A percentile compares a stretch with the other conserved stretches of the same genome.
These are phyloP conservation scores for Guyanaporus albipodus DNA, from an alignment of 768 basidiomycete species.

Conservation along the genomic window DNA sequence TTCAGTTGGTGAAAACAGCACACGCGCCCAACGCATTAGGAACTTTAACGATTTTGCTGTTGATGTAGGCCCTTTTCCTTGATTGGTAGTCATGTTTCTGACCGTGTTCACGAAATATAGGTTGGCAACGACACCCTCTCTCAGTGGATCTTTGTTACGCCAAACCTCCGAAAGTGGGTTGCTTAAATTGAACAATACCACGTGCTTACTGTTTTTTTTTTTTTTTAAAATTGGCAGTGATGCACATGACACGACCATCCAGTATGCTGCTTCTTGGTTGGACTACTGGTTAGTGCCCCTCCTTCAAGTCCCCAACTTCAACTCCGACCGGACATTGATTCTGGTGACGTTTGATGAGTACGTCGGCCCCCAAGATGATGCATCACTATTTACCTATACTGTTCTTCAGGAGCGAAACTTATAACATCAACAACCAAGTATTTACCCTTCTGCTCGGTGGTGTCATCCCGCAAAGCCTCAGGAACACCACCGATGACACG, in stretches of 20 bases:
- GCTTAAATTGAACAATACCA: background rate
- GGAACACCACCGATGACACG: constrained; percentile 45
- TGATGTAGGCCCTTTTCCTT: constrained; percentile 38
- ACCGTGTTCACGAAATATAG: constrained; percentile 3
- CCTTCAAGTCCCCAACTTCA: constrained; percentile 49
- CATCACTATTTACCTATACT: background rate
- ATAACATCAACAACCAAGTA: constrained; percentile 44
- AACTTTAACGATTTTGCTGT: constrained; percentile 62
- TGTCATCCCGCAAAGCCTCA: constrained; percentile 39
- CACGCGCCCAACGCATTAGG: constrained; percentile 43
- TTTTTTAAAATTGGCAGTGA: no score
- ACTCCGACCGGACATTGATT: constrained; percentile 51
- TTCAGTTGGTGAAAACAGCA: constrained; percentile 41
- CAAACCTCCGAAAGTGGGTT: constrained; percentile 43
- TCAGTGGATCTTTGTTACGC: constrained; percentile 62
- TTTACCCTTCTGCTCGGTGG: constrained; percentile 43
- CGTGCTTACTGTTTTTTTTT: constrained; percentile 1
- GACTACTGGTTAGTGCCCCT: constrained; percentile 49
- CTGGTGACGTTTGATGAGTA: constrained; percentile 63
- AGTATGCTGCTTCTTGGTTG: constrained; percentile 45
- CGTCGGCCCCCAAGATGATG: constrained; percentile 15
- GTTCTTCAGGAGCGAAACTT: constrained; percentile 24
- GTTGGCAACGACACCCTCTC: constrained; percentile 42
- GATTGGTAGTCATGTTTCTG: background rate
- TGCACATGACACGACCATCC: constrained; percentile 56